Percentiles rank a stretch among this genome's conserved stretches.
These are phyloP conservation scores for Arctostaphylos glauca DNA, from an alignment of 148 eudicot genomes.

Conservation along the genomic window DNA sequence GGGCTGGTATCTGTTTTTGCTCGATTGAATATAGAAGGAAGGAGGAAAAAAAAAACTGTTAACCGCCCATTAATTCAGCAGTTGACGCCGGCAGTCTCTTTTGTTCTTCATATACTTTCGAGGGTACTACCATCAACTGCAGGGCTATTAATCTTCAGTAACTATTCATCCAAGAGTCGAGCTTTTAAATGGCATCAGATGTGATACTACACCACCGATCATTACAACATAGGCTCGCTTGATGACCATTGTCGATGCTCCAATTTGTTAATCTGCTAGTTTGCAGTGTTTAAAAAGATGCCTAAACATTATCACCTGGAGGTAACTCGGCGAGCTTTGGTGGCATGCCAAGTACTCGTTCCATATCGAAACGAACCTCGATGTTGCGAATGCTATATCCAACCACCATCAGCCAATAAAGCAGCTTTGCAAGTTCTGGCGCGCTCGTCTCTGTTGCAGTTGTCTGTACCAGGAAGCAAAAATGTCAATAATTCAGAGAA, in stretches of 20 bases:
- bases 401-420: conserved; percentile 92
- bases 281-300: not conserved
- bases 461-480: conserved; percentile 35
- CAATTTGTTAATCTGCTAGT: conserved; percentile 3
- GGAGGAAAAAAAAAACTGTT: not conserved
- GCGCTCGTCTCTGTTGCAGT: conserved; percentile 77
- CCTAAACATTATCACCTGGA: conserved; percentile 64
- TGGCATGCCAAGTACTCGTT: conserved; percentile 62
- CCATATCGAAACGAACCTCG: conserved; percentile 94
- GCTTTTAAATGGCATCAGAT: not conserved
- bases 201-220: conserved; percentile 3
- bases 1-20: not conserved
- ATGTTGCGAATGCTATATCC: conserved; percentile 85
- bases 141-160: not conserved
- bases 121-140: no score
- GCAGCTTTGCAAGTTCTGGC: conserved; percentile 75
- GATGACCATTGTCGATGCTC: not conserved
- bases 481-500: not conserved
- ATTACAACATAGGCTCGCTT: not conserved
- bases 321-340: conserved; percentile 77
- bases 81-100: no score
- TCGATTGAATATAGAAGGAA: not conserved
- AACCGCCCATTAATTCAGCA: no score
- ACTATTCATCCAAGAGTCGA: not conserved
- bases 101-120: no score